Base-by-base conservation (phyloP, 106 monocot genomes). In the Platanthera zijinensis region DNA sequence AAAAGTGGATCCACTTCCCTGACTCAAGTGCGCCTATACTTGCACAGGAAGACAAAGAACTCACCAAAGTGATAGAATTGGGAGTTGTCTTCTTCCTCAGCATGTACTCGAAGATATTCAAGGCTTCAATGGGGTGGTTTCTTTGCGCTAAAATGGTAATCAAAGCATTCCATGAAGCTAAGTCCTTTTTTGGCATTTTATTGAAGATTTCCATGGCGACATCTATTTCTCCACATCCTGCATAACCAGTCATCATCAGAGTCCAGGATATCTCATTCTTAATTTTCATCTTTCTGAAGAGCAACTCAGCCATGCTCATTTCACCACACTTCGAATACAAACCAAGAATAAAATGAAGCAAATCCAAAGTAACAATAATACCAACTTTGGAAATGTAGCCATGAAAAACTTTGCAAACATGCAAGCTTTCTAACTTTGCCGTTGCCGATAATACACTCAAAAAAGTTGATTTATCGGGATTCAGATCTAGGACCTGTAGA, bases 81-180 rank as follows among this genome's bases (percentile, higher is more conserved):
- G 88, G 82, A 2, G 2, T 32, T 12, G 85, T 52, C 4, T 80
- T 83, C 17, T 63, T 22, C 50, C 50, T 67, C 74, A 74, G 78
- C 88, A 88, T 88, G n/a, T 78, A 75, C 61, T 81, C 49, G 51
- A 88, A 88, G 12, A 80, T 72, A 15, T 50, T 51, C 50, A 85
- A 79, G 5, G 88, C 85, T 50, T 85, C 83, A 66, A 66, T 48
- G 50, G 53, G 80, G 64, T 75, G 74, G 17, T 78, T 77, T 12
- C 12, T 18, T 21, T 76, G 62, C 10, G 39, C 72, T 6, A 83
- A 51, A 48, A 71, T 72, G 51, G 64, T 71, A 21, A 88, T 85
- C 57, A 88, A 74, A 3, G 88, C 80, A 75, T 83, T 85, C 88
- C 88, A 85, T 61, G 85, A 78, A 46, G 80, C 78, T 15, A 83